Percentiles rank a stretch among this genome's conserved stretches.
phyloP scores from a whole-genome alignment of 768 basidiomycete genomes.

The Boletus edulis region DNA sequence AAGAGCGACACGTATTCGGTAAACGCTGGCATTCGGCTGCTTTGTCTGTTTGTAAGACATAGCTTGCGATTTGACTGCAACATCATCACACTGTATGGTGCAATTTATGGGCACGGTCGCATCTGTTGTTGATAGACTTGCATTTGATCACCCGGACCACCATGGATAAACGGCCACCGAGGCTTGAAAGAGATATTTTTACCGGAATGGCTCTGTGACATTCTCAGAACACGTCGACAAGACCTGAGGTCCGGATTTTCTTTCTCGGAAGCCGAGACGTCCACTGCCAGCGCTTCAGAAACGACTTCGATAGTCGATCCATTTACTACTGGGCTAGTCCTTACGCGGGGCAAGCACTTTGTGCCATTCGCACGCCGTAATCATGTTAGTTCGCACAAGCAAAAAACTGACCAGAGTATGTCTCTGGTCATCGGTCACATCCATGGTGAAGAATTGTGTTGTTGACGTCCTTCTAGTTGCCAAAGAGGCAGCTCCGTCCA shows the following conservation, averaged over 20 bases:
- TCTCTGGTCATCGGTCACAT: too few species aligned
- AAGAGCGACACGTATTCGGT: constrained; percentile 4
- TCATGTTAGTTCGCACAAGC: neutral
- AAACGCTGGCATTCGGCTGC: neutral
- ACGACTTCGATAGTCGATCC: neutral
- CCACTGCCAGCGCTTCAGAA: neutral
- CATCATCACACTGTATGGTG: neutral
- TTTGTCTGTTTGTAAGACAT: neutral
- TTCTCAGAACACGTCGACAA: neutral
- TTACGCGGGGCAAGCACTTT: constrained; percentile 25
- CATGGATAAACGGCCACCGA: neutral
- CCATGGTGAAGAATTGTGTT: too few species aligned
- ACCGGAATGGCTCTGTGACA: neutral
- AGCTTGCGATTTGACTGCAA: too few species aligned
- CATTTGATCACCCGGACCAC: constrained; percentile 8
- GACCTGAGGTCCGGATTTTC: neutral
- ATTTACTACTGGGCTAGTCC: neutral
- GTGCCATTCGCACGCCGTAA: constrained; percentile 14
- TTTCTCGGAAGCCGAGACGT: constrained; percentile 1
- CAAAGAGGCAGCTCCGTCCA: constrained; percentile 11
- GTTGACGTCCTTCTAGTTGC: neutral
- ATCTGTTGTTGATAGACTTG: constrained; percentile 18
- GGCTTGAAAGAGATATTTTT: neutral
- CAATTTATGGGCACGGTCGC: constrained; percentile 1
- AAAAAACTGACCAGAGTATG: too few species aligned